These are phyloP conservation scores for Globisporangium cystogenes DNA, from an alignment of 352 stramenopile species.

Conservation along the genomic window DNA sequence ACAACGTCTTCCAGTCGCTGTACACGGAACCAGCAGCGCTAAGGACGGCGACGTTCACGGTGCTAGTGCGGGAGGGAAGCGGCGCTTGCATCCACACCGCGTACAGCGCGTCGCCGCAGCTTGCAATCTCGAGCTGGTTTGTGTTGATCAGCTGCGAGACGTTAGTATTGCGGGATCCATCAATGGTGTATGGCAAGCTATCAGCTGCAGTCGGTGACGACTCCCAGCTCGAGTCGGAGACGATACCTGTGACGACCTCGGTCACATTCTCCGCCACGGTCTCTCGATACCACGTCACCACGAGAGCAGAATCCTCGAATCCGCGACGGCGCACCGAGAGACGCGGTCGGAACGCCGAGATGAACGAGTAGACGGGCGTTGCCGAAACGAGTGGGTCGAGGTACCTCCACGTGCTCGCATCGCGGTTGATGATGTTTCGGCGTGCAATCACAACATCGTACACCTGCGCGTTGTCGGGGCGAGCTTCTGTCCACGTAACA, in stretches of 20 bases:
- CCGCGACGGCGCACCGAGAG: constrained; percentile 39
- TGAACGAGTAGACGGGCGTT: constrained; percentile 22
- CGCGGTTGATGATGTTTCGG: constrained; percentile 47
- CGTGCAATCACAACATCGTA: constrained; percentile 49
- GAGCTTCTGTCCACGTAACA: constrained; percentile 47
- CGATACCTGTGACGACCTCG: constrained; percentile 36
- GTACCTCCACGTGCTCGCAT: constrained; percentile 50
- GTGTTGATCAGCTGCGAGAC: neutral
- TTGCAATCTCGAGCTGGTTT: constrained; percentile 9
- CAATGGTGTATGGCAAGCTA: constrained; percentile 20
- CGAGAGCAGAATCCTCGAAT: constrained; percentile 41
- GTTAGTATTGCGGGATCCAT: neutral
- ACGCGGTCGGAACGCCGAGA: constrained; percentile 35
- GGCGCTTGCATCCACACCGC: constrained; percentile 10
- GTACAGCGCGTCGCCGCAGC: constrained; percentile 12
- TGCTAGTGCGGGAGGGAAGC: neutral
- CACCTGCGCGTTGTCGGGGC: constrained; percentile 11
- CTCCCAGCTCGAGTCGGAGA: constrained; percentile 37
- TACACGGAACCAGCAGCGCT: constrained; percentile 13
- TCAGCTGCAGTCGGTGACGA: constrained; percentile 12
- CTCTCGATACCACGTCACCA: constrained; percentile 56
- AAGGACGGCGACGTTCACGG: constrained; percentile 15
- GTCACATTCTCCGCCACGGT: constrained; percentile 30
- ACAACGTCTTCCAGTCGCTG: constrained; percentile 19
- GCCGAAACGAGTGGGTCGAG: constrained; percentile 25